Percentiles rank a stretch among this genome's conserved stretches.
Evolutionary conservation across 139 green algal species (phyloP).

Genomic region (Chlorella sorokiniana): DNA sequence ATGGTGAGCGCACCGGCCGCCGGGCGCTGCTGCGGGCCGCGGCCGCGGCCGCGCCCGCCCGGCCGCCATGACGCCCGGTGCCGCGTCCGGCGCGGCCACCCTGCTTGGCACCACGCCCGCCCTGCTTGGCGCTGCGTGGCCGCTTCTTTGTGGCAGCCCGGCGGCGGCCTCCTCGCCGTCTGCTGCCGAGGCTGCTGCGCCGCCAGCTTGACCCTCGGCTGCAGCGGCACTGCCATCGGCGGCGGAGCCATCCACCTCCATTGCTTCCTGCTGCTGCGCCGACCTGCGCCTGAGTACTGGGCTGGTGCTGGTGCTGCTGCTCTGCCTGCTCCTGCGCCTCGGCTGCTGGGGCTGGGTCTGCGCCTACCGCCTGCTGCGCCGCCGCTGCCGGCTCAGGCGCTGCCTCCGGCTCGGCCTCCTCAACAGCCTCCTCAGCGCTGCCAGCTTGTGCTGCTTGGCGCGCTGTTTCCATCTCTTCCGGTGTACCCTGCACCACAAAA

Average conservation of each 20-base stretch:
- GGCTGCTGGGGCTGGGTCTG: not conserved
- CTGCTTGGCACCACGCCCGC: constrained; percentile 11
- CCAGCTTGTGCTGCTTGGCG: not conserved
- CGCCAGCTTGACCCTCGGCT: not conserved
- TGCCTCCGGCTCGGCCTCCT: not conserved
- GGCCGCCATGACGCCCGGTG: not conserved
- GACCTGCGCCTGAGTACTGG: not conserved
- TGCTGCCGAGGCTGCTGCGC: not conserved
- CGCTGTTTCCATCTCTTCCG: constrained; percentile 15
- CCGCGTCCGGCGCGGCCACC: not conserved
- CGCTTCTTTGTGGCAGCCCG: not conserved
- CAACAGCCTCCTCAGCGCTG: not conserved
- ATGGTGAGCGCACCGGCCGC: constrained; percentile 28
- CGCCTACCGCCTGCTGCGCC: not conserved
- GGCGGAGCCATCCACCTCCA: constrained; percentile 9
- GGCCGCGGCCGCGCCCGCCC: not conserved
- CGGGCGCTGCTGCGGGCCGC: not conserved
- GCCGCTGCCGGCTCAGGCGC: not conserved
- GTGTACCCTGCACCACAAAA: constrained; percentile 2
- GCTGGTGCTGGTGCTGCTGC: not conserved
- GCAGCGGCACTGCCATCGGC: not conserved
- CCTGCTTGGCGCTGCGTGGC: not conserved
- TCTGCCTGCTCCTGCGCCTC: constrained; percentile 7
- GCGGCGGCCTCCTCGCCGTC: too few species aligned
- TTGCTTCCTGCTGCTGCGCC: not conserved